phyloP scores from a whole-genome alignment of 495 filamentous ascomycete species.

The Rostrohypoxylon terebratum region DNA sequence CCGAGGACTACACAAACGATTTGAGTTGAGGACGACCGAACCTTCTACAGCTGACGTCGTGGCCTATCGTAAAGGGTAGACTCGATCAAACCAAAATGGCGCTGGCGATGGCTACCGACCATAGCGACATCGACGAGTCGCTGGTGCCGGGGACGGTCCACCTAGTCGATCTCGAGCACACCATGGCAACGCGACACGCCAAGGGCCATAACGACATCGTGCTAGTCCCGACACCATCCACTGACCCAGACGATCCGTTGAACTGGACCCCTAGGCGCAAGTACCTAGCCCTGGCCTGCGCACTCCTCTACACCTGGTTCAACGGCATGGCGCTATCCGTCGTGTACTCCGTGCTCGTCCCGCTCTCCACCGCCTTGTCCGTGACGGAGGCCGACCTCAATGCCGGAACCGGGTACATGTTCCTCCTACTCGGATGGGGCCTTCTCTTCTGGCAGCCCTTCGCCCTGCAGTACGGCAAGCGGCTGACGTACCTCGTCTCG shows the following conservation, averaged over 20 bases:
- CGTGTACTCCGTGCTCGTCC: conserved; percentile 71
- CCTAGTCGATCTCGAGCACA: conserved; percentile 63
- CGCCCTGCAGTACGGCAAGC: conserved; percentile 73
- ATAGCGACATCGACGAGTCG: conserved; percentile 53
- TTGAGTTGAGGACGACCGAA: background rate
- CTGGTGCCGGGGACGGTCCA: conserved; percentile 67
- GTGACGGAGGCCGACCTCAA: conserved; percentile 60
- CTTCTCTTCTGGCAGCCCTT: conserved; percentile 77
- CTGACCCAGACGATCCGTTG: conserved; percentile 70
- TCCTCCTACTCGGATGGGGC: conserved; percentile 71
- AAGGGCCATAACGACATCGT: conserved; percentile 64
- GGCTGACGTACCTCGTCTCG: conserved; percentile 70
- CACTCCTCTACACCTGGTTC: conserved; percentile 68
- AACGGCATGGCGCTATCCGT: conserved; percentile 70
- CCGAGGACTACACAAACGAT: background rate
- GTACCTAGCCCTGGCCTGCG: conserved; percentile 62
- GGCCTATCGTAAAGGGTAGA: background rate
- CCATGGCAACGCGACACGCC: conserved; percentile 56
- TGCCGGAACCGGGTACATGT: conserved; percentile 73
- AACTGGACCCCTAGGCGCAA: conserved; percentile 71
- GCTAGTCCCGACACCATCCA: conserved; percentile 68
- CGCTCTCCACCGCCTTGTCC: conserved; percentile 67
- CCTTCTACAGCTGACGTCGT: background rate
- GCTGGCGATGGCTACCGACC: conserved; percentile 16
- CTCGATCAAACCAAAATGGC: conserved; percentile 37